Percentiles rank a stretch among this genome's conserved stretches.
phyloP scores from a whole-genome alignment of 768 basidiomycete genomes.

The Lactarius quietus region DNA sequence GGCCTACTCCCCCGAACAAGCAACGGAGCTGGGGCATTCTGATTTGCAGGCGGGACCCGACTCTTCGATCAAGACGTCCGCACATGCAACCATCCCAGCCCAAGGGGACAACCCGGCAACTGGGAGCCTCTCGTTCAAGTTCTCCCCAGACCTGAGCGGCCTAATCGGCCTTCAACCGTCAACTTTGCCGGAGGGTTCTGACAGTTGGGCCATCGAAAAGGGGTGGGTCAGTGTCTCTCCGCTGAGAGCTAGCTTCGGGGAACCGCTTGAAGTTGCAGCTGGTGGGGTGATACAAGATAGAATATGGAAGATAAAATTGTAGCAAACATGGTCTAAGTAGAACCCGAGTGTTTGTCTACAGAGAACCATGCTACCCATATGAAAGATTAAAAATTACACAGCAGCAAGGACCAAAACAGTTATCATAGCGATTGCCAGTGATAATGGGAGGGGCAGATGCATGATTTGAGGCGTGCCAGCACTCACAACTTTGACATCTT shows the following conservation, averaged over 20 bases:
- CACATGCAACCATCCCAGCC: not conserved
- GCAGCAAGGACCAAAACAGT: slow-evolving; percentile 1
- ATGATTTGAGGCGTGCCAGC: slow-evolving; percentile 7
- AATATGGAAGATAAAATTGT: slow-evolving; percentile 59
- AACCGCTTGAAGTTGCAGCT: slow-evolving; percentile 39
- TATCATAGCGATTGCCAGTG: slow-evolving; percentile 1
- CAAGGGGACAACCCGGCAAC: slow-evolving; percentile 1
- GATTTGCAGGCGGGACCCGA: slow-evolving; percentile 45
- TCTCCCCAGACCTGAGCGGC: slow-evolving; percentile 64
- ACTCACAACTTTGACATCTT: slow-evolving; percentile 18
- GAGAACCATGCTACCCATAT: not conserved
- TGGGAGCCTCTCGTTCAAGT: slow-evolving; percentile 61
- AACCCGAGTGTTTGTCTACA: not conserved
- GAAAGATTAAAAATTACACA: slow-evolving; percentile 17
- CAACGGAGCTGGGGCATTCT: slow-evolving; percentile 27
- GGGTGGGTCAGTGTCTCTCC: slow-evolving; percentile 78
- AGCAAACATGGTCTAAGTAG: slow-evolving; percentile 23
- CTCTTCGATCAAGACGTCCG: slow-evolving; percentile 32
- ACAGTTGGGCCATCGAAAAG: slow-evolving; percentile 73
- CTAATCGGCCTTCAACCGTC: slow-evolving; percentile 59
- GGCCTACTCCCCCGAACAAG: slow-evolving; percentile 30
- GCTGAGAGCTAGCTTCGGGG: slow-evolving; percentile 68
- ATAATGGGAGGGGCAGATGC: not conserved
- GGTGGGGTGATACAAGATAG: slow-evolving; percentile 39
- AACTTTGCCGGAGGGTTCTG: slow-evolving; percentile 69